A percentile compares a stretch with the other conserved stretches of the same genome.
Conservation (phyloP, 2,329 filamentous ascomycete species). For the Dichotomopilus funicola region DNA sequence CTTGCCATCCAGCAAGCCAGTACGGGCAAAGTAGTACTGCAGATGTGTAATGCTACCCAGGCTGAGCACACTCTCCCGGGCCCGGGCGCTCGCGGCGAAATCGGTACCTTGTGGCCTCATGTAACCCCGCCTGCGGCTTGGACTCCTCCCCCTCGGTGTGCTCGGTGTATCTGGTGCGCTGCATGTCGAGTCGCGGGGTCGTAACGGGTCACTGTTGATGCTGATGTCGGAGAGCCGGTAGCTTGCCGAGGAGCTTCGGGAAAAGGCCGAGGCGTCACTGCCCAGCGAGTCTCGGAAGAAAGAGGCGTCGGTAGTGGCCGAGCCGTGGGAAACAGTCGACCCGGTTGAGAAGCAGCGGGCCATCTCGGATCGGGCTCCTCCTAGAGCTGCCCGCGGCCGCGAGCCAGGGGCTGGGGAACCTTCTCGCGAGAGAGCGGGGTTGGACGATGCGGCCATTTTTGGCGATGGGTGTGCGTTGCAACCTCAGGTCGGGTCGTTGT, state of each 20-base stretch:
- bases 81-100: conserved; percentile 84
- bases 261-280: conserved; percentile 45
- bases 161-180: conserved; percentile 29
- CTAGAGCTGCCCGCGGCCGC: conserved; percentile 56
- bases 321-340: conserved; percentile 53
- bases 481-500: not conserved
- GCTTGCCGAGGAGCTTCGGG: conserved; percentile 59
- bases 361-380: conserved; percentile 50
- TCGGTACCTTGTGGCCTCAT: conserved; percentile 80
- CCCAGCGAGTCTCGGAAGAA: conserved; percentile 47
- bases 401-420: conserved; percentile 60
- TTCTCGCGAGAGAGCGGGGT: conserved; percentile 37
- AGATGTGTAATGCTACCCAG: conserved; percentile 94
- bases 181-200: conserved; percentile 42
- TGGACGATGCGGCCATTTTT: conserved; percentile 33
- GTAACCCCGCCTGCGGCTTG: conserved; percentile 64
- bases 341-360: conserved; percentile 59
- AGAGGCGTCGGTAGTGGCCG: conserved; percentile 41
- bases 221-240: conserved; percentile 41
- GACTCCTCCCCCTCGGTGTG: conserved; percentile 17
- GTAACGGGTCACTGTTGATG: conserved; percentile 23
- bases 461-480: not conserved
- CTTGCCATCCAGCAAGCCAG: conserved; percentile 87
- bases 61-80: conserved; percentile 91
- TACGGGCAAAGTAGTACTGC: conserved; percentile 97